A percentile compares a stretch with the other conserved stretches of the same genome.
Conservation (phyloP, 495 filamentous ascomycete genomes). For the Talaromyces trachyspermus region DNA sequence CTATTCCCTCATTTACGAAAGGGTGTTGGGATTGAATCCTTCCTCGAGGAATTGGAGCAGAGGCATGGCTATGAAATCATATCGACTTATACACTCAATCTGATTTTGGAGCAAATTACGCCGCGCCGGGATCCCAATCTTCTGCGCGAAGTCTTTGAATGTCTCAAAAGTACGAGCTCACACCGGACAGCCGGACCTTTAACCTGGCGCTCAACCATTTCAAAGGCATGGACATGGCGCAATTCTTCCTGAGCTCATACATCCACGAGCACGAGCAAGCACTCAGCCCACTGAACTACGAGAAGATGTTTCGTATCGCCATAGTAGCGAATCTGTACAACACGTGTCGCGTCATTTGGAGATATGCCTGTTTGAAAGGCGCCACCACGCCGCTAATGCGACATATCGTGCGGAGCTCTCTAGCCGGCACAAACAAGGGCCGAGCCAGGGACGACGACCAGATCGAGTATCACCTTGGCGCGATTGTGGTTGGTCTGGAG, state of each 20-base stretch:
- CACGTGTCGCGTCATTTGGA: slow-evolving; percentile 40
- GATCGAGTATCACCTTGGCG: slow-evolving; percentile 17
- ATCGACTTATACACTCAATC: slow-evolving; percentile 22
- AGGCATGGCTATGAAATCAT: slow-evolving; percentile 29
- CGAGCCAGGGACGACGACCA: slow-evolving; percentile 7
- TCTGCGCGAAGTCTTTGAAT: slow-evolving; percentile 19
- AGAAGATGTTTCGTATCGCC: slow-evolving; percentile 34
- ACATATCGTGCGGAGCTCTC: slow-evolving; percentile 20
- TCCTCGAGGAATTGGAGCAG: slow-evolving; percentile 24
- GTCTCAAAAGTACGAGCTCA: slow-evolving; percentile 14
- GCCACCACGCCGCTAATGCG: slow-evolving; percentile 27
- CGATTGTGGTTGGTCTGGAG: slow-evolving; percentile 31
- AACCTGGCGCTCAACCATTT: neutral
- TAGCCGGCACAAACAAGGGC: slow-evolving; percentile 17
- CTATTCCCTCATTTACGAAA: slow-evolving; percentile 27
- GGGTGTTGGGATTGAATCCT: slow-evolving; percentile 26
- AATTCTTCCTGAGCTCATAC: neutral
- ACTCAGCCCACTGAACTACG: slow-evolving; percentile 13
- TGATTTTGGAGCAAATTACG: slow-evolving; percentile 27
- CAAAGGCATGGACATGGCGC: neutral
- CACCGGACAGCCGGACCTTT: neutral
- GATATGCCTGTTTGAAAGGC: slow-evolving; percentile 37
- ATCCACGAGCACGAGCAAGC: slow-evolving; percentile 11
- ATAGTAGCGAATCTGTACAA: slow-evolving; percentile 32
- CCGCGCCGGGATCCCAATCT: slow-evolving; percentile 17